Evolutionary conservation across 768 basidiomycete species (phyloP).

Genomic region (Kwoniella botswanensis): DNA sequence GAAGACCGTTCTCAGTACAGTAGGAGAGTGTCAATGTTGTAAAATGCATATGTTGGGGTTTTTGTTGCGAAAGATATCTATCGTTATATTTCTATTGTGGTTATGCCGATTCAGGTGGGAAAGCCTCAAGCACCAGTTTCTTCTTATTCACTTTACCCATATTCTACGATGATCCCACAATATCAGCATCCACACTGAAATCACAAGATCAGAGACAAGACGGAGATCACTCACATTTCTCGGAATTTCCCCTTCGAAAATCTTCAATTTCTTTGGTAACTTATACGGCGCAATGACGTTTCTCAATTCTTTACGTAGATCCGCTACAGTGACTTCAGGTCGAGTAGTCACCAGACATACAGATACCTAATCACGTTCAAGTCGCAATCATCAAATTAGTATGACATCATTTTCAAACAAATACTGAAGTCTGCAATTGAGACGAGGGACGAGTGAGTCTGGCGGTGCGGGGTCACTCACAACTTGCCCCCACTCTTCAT

Average conservation of each 20-base stretch:
- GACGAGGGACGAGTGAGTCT: no score
- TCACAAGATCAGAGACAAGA: not conserved
- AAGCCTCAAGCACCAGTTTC: constrained; percentile 25
- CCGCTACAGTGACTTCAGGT: constrained; percentile 15
- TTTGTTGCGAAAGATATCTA: not conserved
- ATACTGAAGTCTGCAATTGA: not conserved
- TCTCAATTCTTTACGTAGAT: constrained; percentile 31
- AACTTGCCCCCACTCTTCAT: constrained; percentile 52
- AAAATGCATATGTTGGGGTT: no score
- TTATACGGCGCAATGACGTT: constrained; percentile 32
- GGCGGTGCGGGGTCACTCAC: constrained; percentile 22
- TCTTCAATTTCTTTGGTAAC: constrained; percentile 29
- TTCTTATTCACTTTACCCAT: constrained; percentile 42
- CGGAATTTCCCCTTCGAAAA: constrained; percentile 36
- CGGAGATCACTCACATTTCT: constrained; percentile 29
- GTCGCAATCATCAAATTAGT: not conserved
- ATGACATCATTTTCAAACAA: not conserved
- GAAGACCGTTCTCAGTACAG: no score
- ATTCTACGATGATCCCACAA: constrained; percentile 9
- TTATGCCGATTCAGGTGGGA: constrained; percentile 8
- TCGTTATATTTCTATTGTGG: no score
- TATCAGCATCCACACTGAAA: not conserved
- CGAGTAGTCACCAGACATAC: constrained; percentile 30
- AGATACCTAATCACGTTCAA: constrained; percentile 16
- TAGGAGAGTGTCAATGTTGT: no score